These are phyloP conservation scores for Madurella mycetomatis DNA, from an alignment of 2,329 filamentous ascomycete species.

Conservation along the genomic window DNA sequence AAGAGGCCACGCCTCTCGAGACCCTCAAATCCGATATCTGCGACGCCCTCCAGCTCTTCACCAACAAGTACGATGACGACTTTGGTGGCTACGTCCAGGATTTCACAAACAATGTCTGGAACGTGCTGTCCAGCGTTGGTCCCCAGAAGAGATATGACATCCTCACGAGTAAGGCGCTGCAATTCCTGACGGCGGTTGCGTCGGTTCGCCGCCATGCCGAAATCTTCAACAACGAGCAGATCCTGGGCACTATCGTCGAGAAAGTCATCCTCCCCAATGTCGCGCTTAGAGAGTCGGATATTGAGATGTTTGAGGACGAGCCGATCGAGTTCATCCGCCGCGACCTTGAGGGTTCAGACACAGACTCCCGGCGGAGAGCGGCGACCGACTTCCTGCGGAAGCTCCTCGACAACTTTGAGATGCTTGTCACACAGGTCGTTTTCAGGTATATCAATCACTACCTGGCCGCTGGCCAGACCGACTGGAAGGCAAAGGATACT, in stretches of 20 bases:
- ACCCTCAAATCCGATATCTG: slow-evolving; percentile 91
- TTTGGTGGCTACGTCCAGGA: slow-evolving; percentile 75
- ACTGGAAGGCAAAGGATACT: slow-evolving; percentile 98
- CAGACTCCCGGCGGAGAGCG: slow-evolving; percentile 83
- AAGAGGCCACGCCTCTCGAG: slow-evolving; percentile 84
- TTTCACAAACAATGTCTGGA: slow-evolving; percentile 90
- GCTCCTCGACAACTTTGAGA: slow-evolving; percentile 84
- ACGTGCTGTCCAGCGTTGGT: slow-evolving; percentile 79
- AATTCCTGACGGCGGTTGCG: slow-evolving; percentile 89
- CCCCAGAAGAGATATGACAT: slow-evolving; percentile 90
- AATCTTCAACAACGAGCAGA: slow-evolving; percentile 77
- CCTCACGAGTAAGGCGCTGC: slow-evolving; percentile 87
- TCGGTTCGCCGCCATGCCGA: slow-evolving; percentile 71
- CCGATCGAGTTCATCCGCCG: slow-evolving; percentile 96
- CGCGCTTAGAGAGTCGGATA: slow-evolving; percentile 82
- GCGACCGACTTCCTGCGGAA: slow-evolving; percentile 92
- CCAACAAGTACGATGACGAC: slow-evolving; percentile 92
- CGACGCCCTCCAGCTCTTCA: slow-evolving; percentile 82
- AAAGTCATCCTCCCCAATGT: slow-evolving; percentile 95
- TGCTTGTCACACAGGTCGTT: slow-evolving; percentile 79
- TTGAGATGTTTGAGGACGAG: slow-evolving; percentile 96
- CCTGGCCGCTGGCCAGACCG: slow-evolving; percentile 70
- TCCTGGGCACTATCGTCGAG: slow-evolving; percentile 83
- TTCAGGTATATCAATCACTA: slow-evolving; percentile 84
- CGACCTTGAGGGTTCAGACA: slow-evolving; percentile 93